Percentiles rank a stretch among this genome's conserved stretches.
Evolutionary conservation across 441 rosid species (phyloP).

Genomic region (Gossypium laxum): DNA sequence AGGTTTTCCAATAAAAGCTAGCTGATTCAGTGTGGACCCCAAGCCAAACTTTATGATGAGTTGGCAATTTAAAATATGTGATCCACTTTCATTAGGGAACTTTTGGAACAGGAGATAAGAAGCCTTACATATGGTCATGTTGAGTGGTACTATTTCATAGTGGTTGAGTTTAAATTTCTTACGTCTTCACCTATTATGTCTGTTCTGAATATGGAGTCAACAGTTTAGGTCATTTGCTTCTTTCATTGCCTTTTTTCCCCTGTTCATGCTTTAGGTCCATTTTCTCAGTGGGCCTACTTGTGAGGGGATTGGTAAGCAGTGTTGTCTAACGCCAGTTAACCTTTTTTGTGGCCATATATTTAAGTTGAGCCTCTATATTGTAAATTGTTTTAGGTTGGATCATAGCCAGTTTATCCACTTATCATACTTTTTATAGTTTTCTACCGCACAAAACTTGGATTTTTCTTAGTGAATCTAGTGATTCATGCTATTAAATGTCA

Average conservation of each 20-base stretch:
- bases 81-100: conserved; percentile 4
- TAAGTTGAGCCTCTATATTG: background rate
- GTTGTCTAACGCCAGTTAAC: background rate
- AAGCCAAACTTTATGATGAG: background rate
- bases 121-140: background rate
- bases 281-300: background rate
- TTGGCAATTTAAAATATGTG: background rate
- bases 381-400: background rate
- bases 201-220: background rate
- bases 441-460: background rate
- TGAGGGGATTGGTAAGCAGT: background rate
- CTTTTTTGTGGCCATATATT: background rate
- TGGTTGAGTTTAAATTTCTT: background rate
- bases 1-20: background rate
- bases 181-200: background rate
- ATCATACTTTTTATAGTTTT: background rate
- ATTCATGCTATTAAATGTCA: background rate
- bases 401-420: background rate
- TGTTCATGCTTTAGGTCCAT: background rate
- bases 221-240: background rate
- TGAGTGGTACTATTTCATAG: background rate
- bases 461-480: background rate
- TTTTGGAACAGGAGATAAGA: background rate
- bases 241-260: background rate
- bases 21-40: background rate